Evolutionary conservation across 306 rosid genomes (phyloP).

Genomic region (Carpinus viminea): DNA sequence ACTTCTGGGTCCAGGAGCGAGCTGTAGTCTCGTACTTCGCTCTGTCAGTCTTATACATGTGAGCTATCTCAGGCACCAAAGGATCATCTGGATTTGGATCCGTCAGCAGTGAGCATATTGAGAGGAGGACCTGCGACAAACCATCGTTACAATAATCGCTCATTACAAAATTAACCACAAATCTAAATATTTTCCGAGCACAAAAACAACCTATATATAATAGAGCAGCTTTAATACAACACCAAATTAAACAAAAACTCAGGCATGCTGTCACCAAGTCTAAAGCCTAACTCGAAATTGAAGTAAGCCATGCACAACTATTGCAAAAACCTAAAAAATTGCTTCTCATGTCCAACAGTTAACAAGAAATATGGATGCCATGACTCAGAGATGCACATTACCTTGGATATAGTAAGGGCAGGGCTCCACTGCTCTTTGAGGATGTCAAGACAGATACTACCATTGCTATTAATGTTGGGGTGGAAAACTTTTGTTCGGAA

Average conservation of each 20-base stretch:
- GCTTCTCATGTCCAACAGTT: background rate
- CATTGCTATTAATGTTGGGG: slow-evolving; percentile 58
- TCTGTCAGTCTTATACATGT: slow-evolving; percentile 56
- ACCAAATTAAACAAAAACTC: background rate
- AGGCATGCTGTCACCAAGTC: background rate
- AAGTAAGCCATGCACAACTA: background rate
- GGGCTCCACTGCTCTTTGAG: slow-evolving; percentile 66
- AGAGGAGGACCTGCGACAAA: slow-evolving; percentile 56
- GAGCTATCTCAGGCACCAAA: slow-evolving; percentile 66
- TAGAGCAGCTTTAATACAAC: background rate
- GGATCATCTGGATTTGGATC: slow-evolving; percentile 75
- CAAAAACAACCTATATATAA: background rate
- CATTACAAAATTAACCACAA: slow-evolving; percentile 1
- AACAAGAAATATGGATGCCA: background rate
- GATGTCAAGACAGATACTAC: slow-evolving; percentile 61
- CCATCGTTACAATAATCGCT: slow-evolving; percentile 2
- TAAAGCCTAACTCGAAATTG: background rate
- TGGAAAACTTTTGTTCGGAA: slow-evolving; percentile 58
- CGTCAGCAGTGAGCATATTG: slow-evolving; percentile 63
- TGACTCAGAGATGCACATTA: background rate
- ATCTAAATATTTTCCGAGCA: background rate
- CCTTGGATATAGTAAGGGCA: slow-evolving; percentile 59
- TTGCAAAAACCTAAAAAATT: background rate
- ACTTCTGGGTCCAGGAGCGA: slow-evolving; percentile 66
- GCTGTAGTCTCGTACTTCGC: slow-evolving; percentile 58